These are phyloP conservation scores for Glarea lozoyensis DNA, from an alignment of 495 filamentous ascomycete species.

Conservation along the genomic window DNA sequence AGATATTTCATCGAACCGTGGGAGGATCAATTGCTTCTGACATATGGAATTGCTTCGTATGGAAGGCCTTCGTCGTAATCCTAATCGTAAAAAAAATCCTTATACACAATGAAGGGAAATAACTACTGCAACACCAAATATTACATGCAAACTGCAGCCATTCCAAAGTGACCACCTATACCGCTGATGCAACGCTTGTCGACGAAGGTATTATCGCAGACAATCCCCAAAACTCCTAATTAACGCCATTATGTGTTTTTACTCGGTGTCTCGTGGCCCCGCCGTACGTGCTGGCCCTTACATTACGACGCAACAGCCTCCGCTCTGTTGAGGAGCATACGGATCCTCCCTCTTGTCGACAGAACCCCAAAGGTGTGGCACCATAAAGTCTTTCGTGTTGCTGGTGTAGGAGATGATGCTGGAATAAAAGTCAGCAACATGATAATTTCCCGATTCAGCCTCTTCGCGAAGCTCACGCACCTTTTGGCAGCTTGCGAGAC, in stretches of 20 bases:
- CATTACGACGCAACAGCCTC: constrained; percentile 91
- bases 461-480: constrained; percentile 34
- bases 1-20: too few relatives aligned
- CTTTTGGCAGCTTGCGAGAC: constrained; percentile 90
- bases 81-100: too few relatives aligned
- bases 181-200: constrained; percentile 8
- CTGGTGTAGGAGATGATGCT: constrained; percentile 96
- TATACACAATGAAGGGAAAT: constrained; percentile 30
- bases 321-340: constrained; percentile 86
- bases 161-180: constrained; percentile 2
- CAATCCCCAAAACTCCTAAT: constrained; percentile 15
- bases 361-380: constrained; percentile 89
- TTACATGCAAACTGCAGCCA: constrained; percentile 5
- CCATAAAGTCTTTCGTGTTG: constrained; percentile 97
- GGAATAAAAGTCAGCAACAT: constrained; percentile 12
- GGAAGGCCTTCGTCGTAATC: too few relatives aligned
- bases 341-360: constrained; percentile 93
- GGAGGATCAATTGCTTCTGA: too few relatives aligned
- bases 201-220: constrained; percentile 12
- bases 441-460: background rate
- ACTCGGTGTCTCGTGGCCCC: background rate
- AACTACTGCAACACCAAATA: constrained; percentile 6
- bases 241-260: too few relatives aligned
- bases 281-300: constrained; percentile 37
- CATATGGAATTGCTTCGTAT: too few relatives aligned